phyloP scores from a whole-genome alignment of 2,329 filamentous ascomycete genomes.

The Paraconiothyrium sp. region DNA sequence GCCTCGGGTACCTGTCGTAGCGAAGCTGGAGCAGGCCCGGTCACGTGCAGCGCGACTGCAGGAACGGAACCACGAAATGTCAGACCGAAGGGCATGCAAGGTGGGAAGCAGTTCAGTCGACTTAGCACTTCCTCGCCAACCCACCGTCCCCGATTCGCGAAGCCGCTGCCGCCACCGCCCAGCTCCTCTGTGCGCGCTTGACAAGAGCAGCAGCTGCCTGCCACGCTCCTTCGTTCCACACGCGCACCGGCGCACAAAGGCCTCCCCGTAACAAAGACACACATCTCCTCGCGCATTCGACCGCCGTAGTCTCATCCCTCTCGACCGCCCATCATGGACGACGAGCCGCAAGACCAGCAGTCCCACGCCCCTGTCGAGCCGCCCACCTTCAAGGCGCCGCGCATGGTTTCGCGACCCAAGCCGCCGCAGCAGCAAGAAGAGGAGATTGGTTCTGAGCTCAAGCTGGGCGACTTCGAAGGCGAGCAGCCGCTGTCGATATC shows the following conservation, averaged over 20 bases:
- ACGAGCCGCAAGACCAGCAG: conserved; percentile 34
- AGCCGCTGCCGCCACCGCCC: not conserved
- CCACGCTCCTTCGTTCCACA: not conserved
- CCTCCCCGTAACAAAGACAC: not conserved
- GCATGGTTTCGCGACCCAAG: conserved; percentile 60
- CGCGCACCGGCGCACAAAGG: conserved; percentile 15
- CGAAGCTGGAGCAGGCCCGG: not conserved
- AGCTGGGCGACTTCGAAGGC: conserved; percentile 91
- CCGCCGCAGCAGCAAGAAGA: conserved; percentile 78
- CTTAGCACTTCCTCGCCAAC: not conserved
- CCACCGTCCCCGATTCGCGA: not conserved
- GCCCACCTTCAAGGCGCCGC: conserved; percentile 43
- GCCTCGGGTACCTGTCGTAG: too few species aligned
- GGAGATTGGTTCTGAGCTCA: conserved; percentile 81
- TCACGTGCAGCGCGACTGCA: conserved; percentile 4
- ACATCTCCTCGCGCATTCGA: conserved; percentile 2
- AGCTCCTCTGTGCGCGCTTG: conserved; percentile 3
- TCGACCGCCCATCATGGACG: conserved; percentile 40
- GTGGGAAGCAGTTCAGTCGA: not conserved
- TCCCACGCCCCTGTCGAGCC: conserved; percentile 25
- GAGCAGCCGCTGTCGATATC: conserved; percentile 92
- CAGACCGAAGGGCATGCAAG: not conserved
- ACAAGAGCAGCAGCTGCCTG: not conserved
- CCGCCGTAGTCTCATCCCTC: conserved; percentile 4
- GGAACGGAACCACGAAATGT: not conserved